phyloP scores from a whole-genome alignment of 2,329 filamentous ascomycete genomes.

The Talaromyces pinophilus region DNA sequence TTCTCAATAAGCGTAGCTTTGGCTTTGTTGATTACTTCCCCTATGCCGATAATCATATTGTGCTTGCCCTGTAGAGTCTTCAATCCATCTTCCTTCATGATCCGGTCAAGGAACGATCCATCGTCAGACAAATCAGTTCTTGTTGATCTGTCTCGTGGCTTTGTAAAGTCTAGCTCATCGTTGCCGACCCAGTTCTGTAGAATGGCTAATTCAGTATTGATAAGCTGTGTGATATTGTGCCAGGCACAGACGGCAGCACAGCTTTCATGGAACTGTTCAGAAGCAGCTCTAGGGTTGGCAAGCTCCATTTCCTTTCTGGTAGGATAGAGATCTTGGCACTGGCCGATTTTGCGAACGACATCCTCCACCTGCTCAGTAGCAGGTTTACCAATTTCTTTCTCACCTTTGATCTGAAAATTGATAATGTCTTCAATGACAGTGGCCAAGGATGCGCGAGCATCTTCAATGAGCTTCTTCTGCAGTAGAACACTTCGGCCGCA shows the following conservation, averaged over 20 bases:
- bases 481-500: constrained; percentile 82
- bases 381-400: constrained; percentile 85
- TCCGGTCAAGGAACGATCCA: constrained; percentile 86
- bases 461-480: constrained; percentile 84
- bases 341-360: constrained; percentile 86
- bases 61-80: constrained; percentile 81
- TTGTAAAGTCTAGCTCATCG: constrained; percentile 86
- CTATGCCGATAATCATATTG: constrained; percentile 82
- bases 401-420: constrained; percentile 90
- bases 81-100: constrained; percentile 93
- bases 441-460: constrained; percentile 72
- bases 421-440: constrained; percentile 82
- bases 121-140: constrained; percentile 80
- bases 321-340: constrained; percentile 81
- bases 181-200: constrained; percentile 97
- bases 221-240: constrained; percentile 95
- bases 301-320: constrained; percentile 72
- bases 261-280: constrained; percentile 74
- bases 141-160: constrained; percentile 68
- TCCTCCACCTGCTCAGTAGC: constrained; percentile 86
- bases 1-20: constrained; percentile 89
- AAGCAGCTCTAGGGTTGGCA: constrained; percentile 75
- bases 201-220: constrained; percentile 90
- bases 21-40: constrained; percentile 85
- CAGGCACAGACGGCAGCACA: constrained; percentile 89